Evolutionary conservation across 73 alveolate species (phyloP).

Genomic region (Breviolum minutum): DNA sequence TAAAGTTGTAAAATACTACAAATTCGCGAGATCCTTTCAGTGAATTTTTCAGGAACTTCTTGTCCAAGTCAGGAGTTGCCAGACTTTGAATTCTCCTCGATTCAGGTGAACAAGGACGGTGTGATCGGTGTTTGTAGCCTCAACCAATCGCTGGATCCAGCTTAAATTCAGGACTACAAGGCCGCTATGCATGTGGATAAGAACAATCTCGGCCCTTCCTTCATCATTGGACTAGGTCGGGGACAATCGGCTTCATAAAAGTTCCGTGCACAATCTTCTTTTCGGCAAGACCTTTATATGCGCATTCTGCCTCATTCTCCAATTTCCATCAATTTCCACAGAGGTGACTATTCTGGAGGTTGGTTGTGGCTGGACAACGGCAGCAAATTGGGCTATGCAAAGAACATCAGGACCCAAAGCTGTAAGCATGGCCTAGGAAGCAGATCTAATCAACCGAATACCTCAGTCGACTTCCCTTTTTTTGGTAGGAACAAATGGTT

Average conservation of each 20-base stretch:
- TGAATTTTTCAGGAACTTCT: background rate
- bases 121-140: background rate
- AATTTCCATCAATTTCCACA: too few species aligned
- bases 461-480: too few species aligned
- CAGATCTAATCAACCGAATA: background rate
- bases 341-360: slow-evolving; percentile 77
- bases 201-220: slow-evolving; percentile 89
- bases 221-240: slow-evolving; percentile 48
- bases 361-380: slow-evolving; percentile 80
- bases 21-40: background rate
- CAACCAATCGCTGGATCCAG: background rate
- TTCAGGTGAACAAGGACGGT: slow-evolving; percentile 76
- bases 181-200: slow-evolving; percentile 93
- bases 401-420: slow-evolving; percentile 27
- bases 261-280: background rate
- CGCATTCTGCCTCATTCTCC: too few species aligned
- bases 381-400: slow-evolving; percentile 41
- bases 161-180: slow-evolving; percentile 21
- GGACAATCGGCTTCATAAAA: background rate
- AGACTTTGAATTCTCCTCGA: slow-evolving; percentile 71
- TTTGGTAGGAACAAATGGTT: slow-evolving; percentile 52
- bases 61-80: slow-evolving; percentile 34
- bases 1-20: background rate
- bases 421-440: too few species aligned
- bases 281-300: background rate